These are phyloP conservation scores for Cyanodermella asteris DNA, from an alignment of 2,329 filamentous ascomycete species.

Conservation along the genomic window DNA sequence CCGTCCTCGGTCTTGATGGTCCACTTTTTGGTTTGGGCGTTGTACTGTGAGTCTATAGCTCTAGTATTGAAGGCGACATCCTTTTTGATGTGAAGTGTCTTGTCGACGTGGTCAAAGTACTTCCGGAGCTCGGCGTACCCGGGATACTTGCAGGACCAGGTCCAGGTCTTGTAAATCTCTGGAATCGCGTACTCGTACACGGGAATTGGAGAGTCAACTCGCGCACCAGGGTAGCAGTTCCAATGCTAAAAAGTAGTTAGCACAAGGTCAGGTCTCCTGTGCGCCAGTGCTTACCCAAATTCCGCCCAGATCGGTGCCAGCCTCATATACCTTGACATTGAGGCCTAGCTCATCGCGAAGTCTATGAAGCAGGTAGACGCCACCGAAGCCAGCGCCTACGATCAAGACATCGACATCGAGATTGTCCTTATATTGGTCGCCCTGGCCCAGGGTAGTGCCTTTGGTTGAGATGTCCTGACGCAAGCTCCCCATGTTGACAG, in stretches of 20 bases:
- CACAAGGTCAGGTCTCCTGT: slow-evolving; percentile 15
- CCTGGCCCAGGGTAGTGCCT: too few relatives aligned
- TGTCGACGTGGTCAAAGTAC: slow-evolving; percentile 27
- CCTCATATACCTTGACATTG: slow-evolving; percentile 29
- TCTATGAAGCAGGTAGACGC: slow-evolving; percentile 29
- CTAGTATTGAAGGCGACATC: slow-evolving; percentile 23
- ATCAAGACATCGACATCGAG: slow-evolving; percentile 24
- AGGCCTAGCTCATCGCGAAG: slow-evolving; percentile 26
- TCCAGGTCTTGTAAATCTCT: slow-evolving; percentile 23
- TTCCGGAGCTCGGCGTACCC: slow-evolving; percentile 18
- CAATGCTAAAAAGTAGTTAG: neutral
- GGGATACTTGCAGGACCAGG: slow-evolving; percentile 22
- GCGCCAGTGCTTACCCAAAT: too few relatives aligned
- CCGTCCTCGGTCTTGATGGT: slow-evolving; percentile 22
- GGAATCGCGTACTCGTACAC: slow-evolving; percentile 33
- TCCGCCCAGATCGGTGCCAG: slow-evolving; percentile 28
- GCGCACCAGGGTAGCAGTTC: slow-evolving; percentile 33
- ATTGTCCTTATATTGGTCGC: too few relatives aligned
- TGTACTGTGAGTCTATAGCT: slow-evolving; percentile 21
- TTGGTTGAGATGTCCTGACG: too few relatives aligned
- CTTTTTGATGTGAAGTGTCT: slow-evolving; percentile 21
- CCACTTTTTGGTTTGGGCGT: slow-evolving; percentile 20
- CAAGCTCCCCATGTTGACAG: too few relatives aligned
- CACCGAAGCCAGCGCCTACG: slow-evolving; percentile 24
- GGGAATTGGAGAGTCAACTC: slow-evolving; percentile 32